phyloP scores from a whole-genome alignment of 2,329 filamentous ascomycete species.

The Aspergillus aculeatus region DNA sequence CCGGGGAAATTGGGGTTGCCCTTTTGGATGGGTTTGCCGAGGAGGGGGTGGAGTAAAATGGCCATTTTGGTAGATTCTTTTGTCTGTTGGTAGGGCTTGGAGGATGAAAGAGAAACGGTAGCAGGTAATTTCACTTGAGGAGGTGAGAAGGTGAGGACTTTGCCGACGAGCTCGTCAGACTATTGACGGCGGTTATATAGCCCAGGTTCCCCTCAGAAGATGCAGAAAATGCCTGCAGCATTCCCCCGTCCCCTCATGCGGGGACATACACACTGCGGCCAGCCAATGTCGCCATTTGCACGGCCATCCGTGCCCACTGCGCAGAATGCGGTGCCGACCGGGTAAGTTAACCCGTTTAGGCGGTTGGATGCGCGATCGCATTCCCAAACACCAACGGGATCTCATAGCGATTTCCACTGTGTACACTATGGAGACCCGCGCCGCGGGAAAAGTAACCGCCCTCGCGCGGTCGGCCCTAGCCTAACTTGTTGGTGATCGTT shows the following conservation, averaged over 20 bases:
- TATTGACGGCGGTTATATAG: no score
- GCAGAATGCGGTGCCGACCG: background rate
- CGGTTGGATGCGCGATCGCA: background rate
- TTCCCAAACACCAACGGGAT: no score
- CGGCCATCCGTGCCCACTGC: no score
- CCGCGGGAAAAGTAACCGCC: background rate
- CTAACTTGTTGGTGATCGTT: no score
- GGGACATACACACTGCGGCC: background rate
- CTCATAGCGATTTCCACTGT: background rate
- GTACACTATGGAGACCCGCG: background rate
- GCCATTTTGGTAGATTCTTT: conserved; percentile 7
- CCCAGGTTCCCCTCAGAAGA: no score
- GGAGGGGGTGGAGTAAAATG: conserved; percentile 58
- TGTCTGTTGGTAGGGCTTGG: no score
- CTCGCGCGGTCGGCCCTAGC: background rate
- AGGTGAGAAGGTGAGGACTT: no score
- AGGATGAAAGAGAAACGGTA: no score
- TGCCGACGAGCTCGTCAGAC: no score
- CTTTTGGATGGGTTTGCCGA: conserved; percentile 62
- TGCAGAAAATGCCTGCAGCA: no score
- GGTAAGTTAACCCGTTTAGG: background rate
- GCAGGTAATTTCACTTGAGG: no score
- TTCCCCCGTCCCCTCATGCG: conserved; percentile 4
- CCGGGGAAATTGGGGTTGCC: conserved; percentile 57
- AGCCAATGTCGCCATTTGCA: background rate